Evolutionary conservation across 805 yeast genomes (phyloP), one percentile per base, ranked within the genome.

Genomic region (Ogataea thermomethanolica): DNA sequence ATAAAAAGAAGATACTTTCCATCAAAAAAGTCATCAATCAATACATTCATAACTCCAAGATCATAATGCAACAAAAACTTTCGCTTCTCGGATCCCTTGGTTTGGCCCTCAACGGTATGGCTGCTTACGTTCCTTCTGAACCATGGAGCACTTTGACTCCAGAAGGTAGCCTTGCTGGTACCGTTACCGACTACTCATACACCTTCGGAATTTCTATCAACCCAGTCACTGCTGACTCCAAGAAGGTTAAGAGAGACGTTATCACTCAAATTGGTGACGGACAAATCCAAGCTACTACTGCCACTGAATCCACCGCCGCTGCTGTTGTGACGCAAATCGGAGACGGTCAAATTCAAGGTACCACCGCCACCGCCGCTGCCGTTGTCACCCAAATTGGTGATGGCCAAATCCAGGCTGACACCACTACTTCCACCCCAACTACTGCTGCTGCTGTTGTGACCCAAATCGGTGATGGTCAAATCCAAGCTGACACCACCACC

Each of bases 61-160:
- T 17, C 20, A 50, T 33, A 53, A 53, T 53, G 58, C 58, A 53
- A 50, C 45, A 50, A 38, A 53, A 44, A 43, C 41, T 42, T 29
- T 48, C 56, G 25, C 47, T 50, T 27, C 38, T 53, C 37, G 61
- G 72, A 43, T 56, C 75, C 40, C 65, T 76, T 46, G 49, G 57
- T 35, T 56, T 78, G 34, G 69, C 72, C 40, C 61, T 74, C 24
- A 48, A 69, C 23, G 69, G 79, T 29, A 41, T 71, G 31, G 81
- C 82, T 33, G 84, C 85, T 45, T 74, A 75, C 53, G 76, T 78
- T 48, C 84, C 84, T 50, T 63, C 78, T 45, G 82, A 77, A 47
- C 78, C 81, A 56, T 82, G 84, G 84, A 61, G 81, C 42, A 79
- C 87, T 41, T 71, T 83, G 64, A 80, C 88, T 25, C 90, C 91